Evolutionary conservation across 148 eudicot genomes (phyloP).

Genomic region (Amaranthus palmeri): DNA sequence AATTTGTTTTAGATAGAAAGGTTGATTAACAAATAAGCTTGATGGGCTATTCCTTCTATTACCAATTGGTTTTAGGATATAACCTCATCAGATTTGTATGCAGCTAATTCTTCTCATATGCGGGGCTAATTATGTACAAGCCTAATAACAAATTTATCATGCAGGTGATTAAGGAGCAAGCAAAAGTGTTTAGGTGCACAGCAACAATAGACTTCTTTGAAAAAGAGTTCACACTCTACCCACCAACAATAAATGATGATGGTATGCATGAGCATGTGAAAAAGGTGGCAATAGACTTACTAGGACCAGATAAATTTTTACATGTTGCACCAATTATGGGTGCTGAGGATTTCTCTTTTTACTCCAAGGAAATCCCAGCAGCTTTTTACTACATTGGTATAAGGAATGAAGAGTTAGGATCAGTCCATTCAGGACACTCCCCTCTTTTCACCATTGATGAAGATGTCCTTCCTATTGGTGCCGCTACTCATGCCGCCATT

Average conservation of each 20-base stretch:
- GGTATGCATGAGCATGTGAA: constrained; percentile 54
- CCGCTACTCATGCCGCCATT: constrained; percentile 75
- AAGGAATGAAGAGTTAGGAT: constrained; percentile 58
- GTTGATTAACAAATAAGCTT: no score
- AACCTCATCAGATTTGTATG: no score
- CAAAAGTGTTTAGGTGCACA: constrained; percentile 51
- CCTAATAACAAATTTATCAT: no score
- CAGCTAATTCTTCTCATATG: no score
- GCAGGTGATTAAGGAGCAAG: constrained; percentile 68
- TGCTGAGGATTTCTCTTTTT: constrained; percentile 84
- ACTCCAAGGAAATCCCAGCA: constrained; percentile 53
- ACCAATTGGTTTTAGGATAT: no score
- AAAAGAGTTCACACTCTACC: constrained; percentile 50
- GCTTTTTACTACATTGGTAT: constrained; percentile 66
- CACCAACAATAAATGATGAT: constrained; percentile 64
- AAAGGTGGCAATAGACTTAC: constrained; percentile 43
- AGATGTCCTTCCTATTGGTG: constrained; percentile 61
- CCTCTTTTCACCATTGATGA: constrained; percentile 73
- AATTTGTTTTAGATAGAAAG: no score
- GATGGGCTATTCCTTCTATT: no score
- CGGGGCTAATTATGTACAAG: no score
- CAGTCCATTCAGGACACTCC: constrained; percentile 55
- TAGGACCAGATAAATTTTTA: constrained; percentile 40
- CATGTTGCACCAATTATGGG: constrained; percentile 63
- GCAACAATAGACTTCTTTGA: constrained; percentile 65